Percentiles rank a stretch among this genome's conserved stretches.
Evolutionary conservation across 495 filamentous ascomycete species (phyloP).

Genomic region (Lophium mytilinum): DNA sequence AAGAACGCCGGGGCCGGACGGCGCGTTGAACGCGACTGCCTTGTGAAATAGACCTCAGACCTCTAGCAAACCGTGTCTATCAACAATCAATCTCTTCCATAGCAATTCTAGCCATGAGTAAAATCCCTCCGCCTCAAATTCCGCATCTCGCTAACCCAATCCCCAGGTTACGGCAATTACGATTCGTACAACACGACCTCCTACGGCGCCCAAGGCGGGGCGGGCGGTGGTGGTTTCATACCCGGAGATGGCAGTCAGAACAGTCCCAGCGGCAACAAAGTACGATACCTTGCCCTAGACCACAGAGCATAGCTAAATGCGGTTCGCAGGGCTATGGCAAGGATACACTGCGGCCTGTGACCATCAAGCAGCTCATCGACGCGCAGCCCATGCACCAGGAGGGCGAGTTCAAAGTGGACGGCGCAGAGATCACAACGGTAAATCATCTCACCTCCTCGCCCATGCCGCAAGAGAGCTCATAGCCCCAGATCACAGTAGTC

Average conservation of each 20-base stretch:
- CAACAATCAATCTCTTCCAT: not conserved
- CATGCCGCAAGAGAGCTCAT: constrained; percentile 4
- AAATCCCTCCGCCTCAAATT: not conserved
- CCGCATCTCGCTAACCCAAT: not conserved
- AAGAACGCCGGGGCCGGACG: no score
- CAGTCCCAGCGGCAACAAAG: constrained; percentile 36
- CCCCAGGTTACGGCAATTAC: constrained; percentile 22
- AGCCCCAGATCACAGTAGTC: constrained; percentile 62
- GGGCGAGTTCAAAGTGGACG: constrained; percentile 71
- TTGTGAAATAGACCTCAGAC: no score
- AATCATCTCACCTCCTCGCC: not conserved
- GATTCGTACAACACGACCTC: constrained; percentile 45
- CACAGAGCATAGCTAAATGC: not conserved
- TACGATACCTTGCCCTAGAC: constrained; percentile 18
- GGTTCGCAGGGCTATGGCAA: constrained; percentile 44
- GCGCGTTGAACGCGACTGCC: no score
- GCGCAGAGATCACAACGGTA: constrained; percentile 51
- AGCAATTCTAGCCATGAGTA: constrained; percentile 11
- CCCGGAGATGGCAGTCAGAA: constrained; percentile 42
- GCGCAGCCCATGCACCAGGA: constrained; percentile 65
- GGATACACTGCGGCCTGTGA: constrained; percentile 81
- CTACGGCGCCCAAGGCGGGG: constrained; percentile 52
- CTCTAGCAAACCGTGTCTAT: no score
- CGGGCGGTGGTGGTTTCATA: constrained; percentile 62
- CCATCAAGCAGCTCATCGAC: constrained; percentile 87